These are phyloP conservation scores for Phytopythium aichiense DNA, from an alignment of 352 stramenopile genomes.

Conservation along the genomic window DNA sequence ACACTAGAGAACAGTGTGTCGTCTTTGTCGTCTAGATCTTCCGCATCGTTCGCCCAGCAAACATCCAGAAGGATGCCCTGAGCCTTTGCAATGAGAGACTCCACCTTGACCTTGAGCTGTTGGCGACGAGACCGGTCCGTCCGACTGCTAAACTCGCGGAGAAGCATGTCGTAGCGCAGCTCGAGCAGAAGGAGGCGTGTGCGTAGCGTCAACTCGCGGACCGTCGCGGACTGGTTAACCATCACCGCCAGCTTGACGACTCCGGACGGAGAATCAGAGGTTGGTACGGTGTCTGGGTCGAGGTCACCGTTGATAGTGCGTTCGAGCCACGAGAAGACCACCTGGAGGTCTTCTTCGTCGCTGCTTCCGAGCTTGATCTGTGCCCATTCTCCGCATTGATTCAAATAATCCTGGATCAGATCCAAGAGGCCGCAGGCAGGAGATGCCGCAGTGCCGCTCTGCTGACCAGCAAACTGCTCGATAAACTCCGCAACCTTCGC, in stretches of 20 bases:
- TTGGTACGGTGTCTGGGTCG: slow-evolving; percentile 11
- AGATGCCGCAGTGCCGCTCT: not conserved
- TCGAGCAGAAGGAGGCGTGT: slow-evolving; percentile 59
- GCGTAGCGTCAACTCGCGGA: slow-evolving; percentile 24
- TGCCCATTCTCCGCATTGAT: slow-evolving; percentile 60
- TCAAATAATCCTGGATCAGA: slow-evolving; percentile 35
- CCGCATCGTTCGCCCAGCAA: slow-evolving; percentile 30
- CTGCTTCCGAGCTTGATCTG: slow-evolving; percentile 26
- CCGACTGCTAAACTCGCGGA: slow-evolving; percentile 21
- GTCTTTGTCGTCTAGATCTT: not conserved
- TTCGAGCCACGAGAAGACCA: slow-evolving; percentile 53
- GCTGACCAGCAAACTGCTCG: not conserved
- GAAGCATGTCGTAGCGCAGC: slow-evolving; percentile 44
- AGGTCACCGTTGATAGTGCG: slow-evolving; percentile 38
- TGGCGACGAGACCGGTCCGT: slow-evolving; percentile 13
- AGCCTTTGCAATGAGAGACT: slow-evolving; percentile 20
- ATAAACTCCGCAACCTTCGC: slow-evolving; percentile 14
- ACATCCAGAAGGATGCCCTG: slow-evolving; percentile 43
- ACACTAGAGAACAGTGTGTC: not conserved
- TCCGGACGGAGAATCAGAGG: not conserved
- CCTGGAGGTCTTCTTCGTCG: slow-evolving; percentile 31
- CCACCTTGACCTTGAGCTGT: slow-evolving; percentile 18
- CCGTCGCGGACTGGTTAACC: not conserved
- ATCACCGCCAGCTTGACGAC: not conserved
- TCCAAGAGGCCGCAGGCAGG: slow-evolving; percentile 14